Evolutionary conservation across 305 asterid species (phyloP), one percentile per base, ranked within the genome.

Genomic region (Withania somnifera): DNA sequence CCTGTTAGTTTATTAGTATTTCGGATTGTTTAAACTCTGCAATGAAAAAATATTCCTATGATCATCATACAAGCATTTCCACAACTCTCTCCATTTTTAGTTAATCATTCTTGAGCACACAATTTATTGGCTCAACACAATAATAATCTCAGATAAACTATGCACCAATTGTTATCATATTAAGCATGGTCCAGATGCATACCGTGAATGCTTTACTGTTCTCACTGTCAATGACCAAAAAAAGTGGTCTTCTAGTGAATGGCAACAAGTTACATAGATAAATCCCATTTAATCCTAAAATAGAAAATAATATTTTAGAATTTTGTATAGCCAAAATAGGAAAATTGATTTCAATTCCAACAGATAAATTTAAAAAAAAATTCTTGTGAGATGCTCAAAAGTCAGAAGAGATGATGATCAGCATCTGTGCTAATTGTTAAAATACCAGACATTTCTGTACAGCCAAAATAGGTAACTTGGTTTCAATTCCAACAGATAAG

Each of bases 221-320:
- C 84, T 94, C 97, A 69, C 99, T 92, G 91, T 96, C 99, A 68
- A 96, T 89, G 75, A 96, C 86, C 56, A 96, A 82, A 86, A 94
- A 92, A 79, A 96, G 93, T 67, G 98, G 98, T 81, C 97, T 92
- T 90, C 99, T 91, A 73, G 99, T 96, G 88, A 96, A 96, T 83
- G 99, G 98, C 86, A 93, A 67, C 54, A 96, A 71, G 87, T 96
- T 98, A 82, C 93, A 87, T 67, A 98, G 99, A 87, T 92, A 96
- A 81, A 96, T 88, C 88, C 93, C 92, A 88, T 87, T 91, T 82
- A 89, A 78, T 84, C 98, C 99, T 96, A 85, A 15, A 79, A 81
- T 51, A 79, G 75, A 45, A 60, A 50, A 71, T 6, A 66, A 47
- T 4, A 42, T 42, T 79, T 81, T 60, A 77, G 82, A 78, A 79